A percentile compares a stretch with the other conserved stretches of the same genome.
Conservation (phyloP, 208 protist genomes). For the Trypanosomatidae sp. region DNA sequence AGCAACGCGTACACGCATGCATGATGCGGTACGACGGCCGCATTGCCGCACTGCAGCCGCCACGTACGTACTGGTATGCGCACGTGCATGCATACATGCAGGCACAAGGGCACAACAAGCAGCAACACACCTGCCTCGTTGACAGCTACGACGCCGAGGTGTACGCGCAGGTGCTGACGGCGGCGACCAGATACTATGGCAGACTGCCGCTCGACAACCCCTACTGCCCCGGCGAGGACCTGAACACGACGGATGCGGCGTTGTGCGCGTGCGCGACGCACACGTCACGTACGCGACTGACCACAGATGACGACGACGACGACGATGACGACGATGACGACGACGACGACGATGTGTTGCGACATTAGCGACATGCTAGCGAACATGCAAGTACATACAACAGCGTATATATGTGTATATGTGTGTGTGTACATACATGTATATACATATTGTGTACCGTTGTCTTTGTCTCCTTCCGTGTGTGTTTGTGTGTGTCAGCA, state of each 20-base stretch:
- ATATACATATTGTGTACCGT: too few relatives aligned
- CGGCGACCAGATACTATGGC: constrained; percentile 60
- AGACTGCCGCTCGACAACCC: constrained; percentile 65
- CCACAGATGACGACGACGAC: too few relatives aligned
- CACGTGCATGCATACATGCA: too few relatives aligned
- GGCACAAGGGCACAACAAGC: constrained; percentile 42
- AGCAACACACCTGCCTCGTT: constrained; percentile 23
- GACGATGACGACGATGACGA: too few relatives aligned
- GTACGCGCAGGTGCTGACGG: constrained; percentile 24
- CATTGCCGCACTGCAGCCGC: constrained; percentile 25
- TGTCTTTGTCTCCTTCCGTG: too few relatives aligned
- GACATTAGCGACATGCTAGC: too few relatives aligned
- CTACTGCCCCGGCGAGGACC: constrained; percentile 74
- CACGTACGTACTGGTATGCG: constrained; percentile 69
- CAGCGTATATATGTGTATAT: too few relatives aligned
- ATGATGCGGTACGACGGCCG: not conserved
- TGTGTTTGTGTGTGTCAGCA: too few relatives aligned
- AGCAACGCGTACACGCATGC: not conserved
- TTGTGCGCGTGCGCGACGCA: constrained; percentile 23
- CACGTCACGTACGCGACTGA: too few relatives aligned
- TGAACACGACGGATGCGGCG: constrained; percentile 65
- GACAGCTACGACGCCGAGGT: constrained; percentile 27
- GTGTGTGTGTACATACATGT: too few relatives aligned
- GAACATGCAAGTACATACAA: too few relatives aligned
- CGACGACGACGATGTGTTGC: too few relatives aligned